Conservation (phyloP, 306 rosid genomes). For the Pyrus communis region DNA sequence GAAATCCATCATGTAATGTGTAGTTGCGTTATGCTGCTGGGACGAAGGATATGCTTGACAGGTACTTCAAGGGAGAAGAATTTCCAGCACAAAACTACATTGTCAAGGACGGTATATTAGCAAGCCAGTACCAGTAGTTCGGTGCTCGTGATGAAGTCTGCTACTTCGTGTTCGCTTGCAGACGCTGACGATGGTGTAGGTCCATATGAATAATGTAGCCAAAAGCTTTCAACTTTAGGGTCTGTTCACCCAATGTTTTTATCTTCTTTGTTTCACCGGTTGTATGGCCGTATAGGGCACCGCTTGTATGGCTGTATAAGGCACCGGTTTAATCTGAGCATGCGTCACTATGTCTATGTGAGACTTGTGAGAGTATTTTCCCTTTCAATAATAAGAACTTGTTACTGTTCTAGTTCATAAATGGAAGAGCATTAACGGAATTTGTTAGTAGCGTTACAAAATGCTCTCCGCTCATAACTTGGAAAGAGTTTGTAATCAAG, state of each 20-base stretch:
- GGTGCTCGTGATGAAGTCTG: background rate
- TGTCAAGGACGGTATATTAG: constrained; percentile 83
- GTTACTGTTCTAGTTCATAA: background rate
- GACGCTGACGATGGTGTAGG: background rate
- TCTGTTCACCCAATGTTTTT: background rate
- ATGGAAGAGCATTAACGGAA: too few relatives aligned
- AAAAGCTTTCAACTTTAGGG: background rate
- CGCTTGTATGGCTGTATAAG: background rate
- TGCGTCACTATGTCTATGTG: background rate
- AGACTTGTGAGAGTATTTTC: background rate
- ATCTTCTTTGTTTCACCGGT: background rate
- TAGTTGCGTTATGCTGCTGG: constrained; percentile 93
- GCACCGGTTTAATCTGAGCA: background rate
- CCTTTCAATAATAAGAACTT: constrained; percentile 2
- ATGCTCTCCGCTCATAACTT: too few relatives aligned
- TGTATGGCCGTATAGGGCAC: background rate
- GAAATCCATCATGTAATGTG: constrained; percentile 9
- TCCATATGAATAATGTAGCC: background rate
- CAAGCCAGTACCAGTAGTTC: constrained; percentile 75
- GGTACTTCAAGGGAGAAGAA: constrained; percentile 86
- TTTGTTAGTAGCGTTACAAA: too few relatives aligned
- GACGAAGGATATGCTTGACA: constrained; percentile 82
- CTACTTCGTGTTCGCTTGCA: background rate
- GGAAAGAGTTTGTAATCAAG: too few relatives aligned
- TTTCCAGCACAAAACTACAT: constrained; percentile 89